A percentile compares a stretch with the other conserved stretches of the same genome.
Conservation (phyloP, 768 basidiomycete species). For the Mrakia gelida region DNA sequence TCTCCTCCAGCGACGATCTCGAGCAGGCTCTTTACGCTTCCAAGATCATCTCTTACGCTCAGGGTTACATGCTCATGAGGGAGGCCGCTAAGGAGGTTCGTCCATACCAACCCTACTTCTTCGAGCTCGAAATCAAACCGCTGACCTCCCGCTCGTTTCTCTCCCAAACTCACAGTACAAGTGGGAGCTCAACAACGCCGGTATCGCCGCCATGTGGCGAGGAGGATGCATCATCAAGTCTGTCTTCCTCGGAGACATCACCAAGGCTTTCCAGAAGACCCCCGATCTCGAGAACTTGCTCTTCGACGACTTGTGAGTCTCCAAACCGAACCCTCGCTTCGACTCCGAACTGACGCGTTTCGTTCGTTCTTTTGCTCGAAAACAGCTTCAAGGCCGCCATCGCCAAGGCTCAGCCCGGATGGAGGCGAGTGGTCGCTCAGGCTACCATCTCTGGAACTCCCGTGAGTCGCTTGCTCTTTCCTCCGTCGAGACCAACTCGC, state of each 20-base stretch:
- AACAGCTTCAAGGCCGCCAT: constrained; percentile 55
- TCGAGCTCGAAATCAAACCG: too few relatives aligned
- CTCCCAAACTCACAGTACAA: constrained; percentile 34
- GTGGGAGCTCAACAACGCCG: constrained; percentile 58
- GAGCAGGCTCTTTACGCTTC: constrained; percentile 99
- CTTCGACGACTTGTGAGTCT: constrained; percentile 69
- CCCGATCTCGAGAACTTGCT: constrained; percentile 80
- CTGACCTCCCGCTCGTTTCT: not conserved
- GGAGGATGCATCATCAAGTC: constrained; percentile 98
- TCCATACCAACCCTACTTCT: not conserved
- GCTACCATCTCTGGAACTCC: constrained; percentile 85
- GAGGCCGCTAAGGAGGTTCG: constrained; percentile 82
- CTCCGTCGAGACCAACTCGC: not conserved
- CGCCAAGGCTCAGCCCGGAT: constrained; percentile 92
- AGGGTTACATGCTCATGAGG: constrained; percentile 99
- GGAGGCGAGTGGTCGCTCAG: constrained; percentile 95
- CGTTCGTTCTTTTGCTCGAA: too few relatives aligned
- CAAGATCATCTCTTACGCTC: constrained; percentile 99
- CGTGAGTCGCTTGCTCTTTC: constrained; percentile 60
- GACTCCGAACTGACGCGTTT: too few relatives aligned
- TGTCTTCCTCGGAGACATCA: constrained; percentile 92
- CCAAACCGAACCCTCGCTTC: too few relatives aligned
- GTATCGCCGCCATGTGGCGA: constrained; percentile 99
- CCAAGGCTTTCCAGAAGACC: constrained; percentile 82
- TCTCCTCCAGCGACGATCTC: constrained; percentile 56